Evolutionary conservation across 2,329 filamentous ascomycete genomes (phyloP).

Genomic region (Fusarium globosum): DNA sequence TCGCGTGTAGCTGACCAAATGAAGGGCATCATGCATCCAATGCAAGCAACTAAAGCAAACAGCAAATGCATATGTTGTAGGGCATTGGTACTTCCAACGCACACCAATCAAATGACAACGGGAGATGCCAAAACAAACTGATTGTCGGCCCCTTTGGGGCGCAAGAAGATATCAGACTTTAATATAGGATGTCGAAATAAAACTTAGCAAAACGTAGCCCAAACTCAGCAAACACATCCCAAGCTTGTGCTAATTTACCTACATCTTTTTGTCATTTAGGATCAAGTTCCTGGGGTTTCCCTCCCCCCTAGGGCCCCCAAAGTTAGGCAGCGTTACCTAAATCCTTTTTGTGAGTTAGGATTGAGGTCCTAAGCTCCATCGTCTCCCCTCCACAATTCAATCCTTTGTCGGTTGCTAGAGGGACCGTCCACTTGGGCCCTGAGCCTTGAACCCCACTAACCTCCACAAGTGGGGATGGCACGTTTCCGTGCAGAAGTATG

Average conservation of each 20-base stretch:
- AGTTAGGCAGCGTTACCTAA: background rate
- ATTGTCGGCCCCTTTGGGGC: background rate
- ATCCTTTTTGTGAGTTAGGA: background rate
- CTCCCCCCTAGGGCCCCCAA: background rate
- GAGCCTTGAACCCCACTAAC: slow-evolving; percentile 22
- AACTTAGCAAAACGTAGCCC: too few species aligned
- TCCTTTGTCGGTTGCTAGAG: slow-evolving; percentile 29
- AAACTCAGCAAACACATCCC: too few species aligned
- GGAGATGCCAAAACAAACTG: background rate
- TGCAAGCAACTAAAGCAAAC: background rate
- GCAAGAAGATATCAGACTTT: too few species aligned
- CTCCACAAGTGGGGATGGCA: slow-evolving; percentile 4
- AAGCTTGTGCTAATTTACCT: too few species aligned
- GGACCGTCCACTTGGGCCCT: slow-evolving; percentile 28
- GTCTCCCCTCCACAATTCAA: background rate
- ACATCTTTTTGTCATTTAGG: too few species aligned
- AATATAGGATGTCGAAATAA: too few species aligned
- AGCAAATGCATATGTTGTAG: background rate
- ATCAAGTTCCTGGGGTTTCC: too few species aligned
- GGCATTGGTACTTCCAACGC: background rate
- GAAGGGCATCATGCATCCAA: background rate
- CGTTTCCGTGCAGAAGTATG: background rate
- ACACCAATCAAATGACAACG: background rate
- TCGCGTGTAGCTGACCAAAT: background rate
- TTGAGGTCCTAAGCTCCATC: background rate